Evolutionary conservation across 1,284 basidiomycete genomes (phyloP), one percentile per base, ranked within the genome.

Genomic region (Serendipita sp.): DNA sequence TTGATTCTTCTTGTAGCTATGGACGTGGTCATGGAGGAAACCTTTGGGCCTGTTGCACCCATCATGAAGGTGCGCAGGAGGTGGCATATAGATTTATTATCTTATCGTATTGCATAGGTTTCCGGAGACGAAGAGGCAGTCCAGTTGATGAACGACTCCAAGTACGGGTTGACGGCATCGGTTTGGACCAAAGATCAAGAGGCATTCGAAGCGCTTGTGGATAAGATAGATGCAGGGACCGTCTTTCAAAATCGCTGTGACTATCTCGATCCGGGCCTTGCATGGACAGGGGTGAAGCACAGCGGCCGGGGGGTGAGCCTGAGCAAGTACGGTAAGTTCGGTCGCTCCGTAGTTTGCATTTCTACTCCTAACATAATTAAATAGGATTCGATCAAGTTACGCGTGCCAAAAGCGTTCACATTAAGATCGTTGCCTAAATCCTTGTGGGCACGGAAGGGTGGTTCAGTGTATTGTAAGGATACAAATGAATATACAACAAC

Each of bases 271-370:
- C 93, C 94, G 1, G 91, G 92, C 1, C 76, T 97, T 2, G 83
- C 91, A 1, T 98, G 95, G 94, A 90, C 87, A 1, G 94, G 94
- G 1, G 87, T 92, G 63, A 98, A 97, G 77, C 78, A 96, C 71
- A 92, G 88, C 63, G 94, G 95, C 17, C 78, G 92, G 35, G 95
- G 95, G 2, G 77, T 97, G 66, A 93, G 89, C 69, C 75, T 97
- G 68, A 92, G 89, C 71, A 85, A 86, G 70, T 91, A 92, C 66
- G 92, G 91, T 91, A 66, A 65, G 85, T 77, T 17, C 35, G 63
- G 30, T 26, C 34, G 35, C 13, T n/a, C 8, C 61, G 50, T 42
- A 22, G 34, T 61, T 35, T 38, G 50, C 32, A 34, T 17, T 8
- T 2, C 50, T 32, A 47, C 29, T 58, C 26, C 60, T 41, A 64